A percentile compares a stretch with the other conserved stretches of the same genome.
phyloP scores from a whole-genome alignment of 768 basidiomycete genomes.

The Mycena haematopus region DNA sequence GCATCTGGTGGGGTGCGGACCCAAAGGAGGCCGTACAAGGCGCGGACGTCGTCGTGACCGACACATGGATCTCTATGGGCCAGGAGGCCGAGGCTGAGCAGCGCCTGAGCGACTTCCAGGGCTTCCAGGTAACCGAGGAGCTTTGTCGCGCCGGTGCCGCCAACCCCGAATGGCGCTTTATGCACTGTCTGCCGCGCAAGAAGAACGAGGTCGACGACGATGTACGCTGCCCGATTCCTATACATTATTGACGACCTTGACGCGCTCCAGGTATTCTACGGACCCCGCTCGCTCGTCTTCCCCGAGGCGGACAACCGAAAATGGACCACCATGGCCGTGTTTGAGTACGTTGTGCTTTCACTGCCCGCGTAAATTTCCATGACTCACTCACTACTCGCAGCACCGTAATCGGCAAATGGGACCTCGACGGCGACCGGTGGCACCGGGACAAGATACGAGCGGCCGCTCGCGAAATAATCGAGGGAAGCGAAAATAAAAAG shows the following conservation, averaged over 20 bases:
- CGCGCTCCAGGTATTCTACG: constrained; percentile 81
- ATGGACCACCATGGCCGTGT: constrained; percentile 94
- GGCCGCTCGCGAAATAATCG: too few relatives aligned
- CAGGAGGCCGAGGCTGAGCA: constrained; percentile 94
- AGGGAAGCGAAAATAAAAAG: background rate
- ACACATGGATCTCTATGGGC: constrained; percentile 99
- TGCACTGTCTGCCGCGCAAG: constrained; percentile 96
- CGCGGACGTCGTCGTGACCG: constrained; percentile 95
- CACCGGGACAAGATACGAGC: background rate
- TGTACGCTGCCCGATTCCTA: constrained; percentile 46
- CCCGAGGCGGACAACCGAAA: constrained; percentile 96
- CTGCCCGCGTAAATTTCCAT: background rate
- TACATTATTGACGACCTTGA: background rate
- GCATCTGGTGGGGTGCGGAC: constrained; percentile 75
- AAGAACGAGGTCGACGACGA: constrained; percentile 94
- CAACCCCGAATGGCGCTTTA: constrained; percentile 88
- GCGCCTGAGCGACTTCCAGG: constrained; percentile 83
- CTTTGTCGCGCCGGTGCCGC: constrained; percentile 85
- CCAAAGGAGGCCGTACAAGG: constrained; percentile 87
- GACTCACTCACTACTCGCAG: constrained; percentile 7
- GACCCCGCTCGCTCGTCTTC: constrained; percentile 90
- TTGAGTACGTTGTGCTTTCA: constrained; percentile 67
- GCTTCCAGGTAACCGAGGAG: constrained; percentile 93
- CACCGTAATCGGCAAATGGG: constrained; percentile 56
- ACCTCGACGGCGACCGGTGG: constrained; percentile 34